A percentile compares a stretch with the other conserved stretches of the same genome.
Conservation (phyloP, 2,329 filamentous ascomycete species). For the Purpureocillium takamizusanense region DNA sequence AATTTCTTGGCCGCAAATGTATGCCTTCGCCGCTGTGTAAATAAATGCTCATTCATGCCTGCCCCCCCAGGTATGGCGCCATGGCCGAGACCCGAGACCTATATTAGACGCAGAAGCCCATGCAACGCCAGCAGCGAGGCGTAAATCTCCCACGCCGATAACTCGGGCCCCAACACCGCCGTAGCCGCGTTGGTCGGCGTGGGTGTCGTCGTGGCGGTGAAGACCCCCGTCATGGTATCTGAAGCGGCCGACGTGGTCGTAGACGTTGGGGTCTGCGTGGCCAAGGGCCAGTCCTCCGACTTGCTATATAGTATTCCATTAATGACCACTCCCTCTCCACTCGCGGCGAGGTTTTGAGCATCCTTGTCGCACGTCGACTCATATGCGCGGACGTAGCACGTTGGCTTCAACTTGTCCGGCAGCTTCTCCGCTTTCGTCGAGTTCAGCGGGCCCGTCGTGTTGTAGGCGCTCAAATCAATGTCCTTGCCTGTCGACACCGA, state of each 20-base stretch:
- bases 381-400: constrained; percentile 52
- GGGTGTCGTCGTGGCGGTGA: constrained; percentile 25
- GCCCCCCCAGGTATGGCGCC: too few species aligned
- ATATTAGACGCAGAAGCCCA: background rate
- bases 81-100: background rate
- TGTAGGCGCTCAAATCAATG: constrained; percentile 42
- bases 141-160: background rate
- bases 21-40: too few species aligned
- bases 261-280: constrained; percentile 13
- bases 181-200: background rate
- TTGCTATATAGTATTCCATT: constrained; percentile 47
- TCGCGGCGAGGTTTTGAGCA: constrained; percentile 38
- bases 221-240: constrained; percentile 21
- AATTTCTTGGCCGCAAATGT: too few species aligned
- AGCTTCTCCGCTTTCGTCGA: constrained; percentile 47
- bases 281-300: constrained; percentile 31
- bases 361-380: constrained; percentile 39
- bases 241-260: constrained; percentile 12
- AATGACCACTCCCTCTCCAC: constrained; percentile 45
- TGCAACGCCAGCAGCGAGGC: background rate
- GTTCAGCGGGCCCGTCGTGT: constrained; percentile 47
- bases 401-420: constrained; percentile 36
- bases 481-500: constrained; percentile 46
- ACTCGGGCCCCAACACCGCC: background rate
- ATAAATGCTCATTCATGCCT: too few species aligned